Evolutionary conservation across 1,284 basidiomycete genomes (phyloP).

Genomic region (Sporisorium reilianum): DNA sequence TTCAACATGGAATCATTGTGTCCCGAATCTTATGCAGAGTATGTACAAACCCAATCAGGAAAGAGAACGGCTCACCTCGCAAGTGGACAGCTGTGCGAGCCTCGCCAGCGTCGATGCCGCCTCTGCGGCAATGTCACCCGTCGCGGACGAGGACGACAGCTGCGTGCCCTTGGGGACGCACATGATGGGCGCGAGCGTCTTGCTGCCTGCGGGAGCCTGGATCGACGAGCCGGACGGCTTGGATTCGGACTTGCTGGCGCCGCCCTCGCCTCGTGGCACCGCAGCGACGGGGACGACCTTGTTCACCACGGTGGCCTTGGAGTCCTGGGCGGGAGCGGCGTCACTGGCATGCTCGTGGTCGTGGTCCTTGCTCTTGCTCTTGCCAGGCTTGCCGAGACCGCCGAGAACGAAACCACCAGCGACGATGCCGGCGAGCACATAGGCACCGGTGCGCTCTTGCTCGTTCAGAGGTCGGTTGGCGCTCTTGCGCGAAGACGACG

Average conservation of each 20-base stretch:
- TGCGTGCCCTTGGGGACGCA: constrained; percentile 47
- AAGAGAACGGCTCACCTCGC: constrained; percentile 50
- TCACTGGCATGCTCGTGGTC: constrained; percentile 13
- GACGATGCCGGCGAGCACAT: constrained; percentile 74
- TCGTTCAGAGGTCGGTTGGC: constrained; percentile 72
- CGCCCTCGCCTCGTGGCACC: constrained; percentile 28
- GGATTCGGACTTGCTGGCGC: constrained; percentile 12
- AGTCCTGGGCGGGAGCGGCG: neutral
- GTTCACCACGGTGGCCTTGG: constrained; percentile 10
- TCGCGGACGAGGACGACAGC: constrained; percentile 8
- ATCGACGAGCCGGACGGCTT: constrained; percentile 32
- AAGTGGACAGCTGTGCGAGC: constrained; percentile 49
- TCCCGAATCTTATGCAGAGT: constrained; percentile 13
- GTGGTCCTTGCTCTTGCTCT: constrained; percentile 34
- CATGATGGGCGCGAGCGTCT: constrained; percentile 46
- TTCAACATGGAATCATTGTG: neutral
- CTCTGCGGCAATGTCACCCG: constrained; percentile 1
- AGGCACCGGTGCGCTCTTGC: constrained; percentile 75
- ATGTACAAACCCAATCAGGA: constrained; percentile 31
- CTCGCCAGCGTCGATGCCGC: constrained; percentile 30
- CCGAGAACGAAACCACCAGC: constrained; percentile 74
- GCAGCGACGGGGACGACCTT: constrained; percentile 34
- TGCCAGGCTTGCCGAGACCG: constrained; percentile 69
- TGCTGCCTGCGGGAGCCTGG: constrained; percentile 35
- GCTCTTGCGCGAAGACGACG: constrained; percentile 29